Evolutionary conservation across 805 yeast genomes (phyloP).

Genomic region (Spathaspora boniae): DNA sequence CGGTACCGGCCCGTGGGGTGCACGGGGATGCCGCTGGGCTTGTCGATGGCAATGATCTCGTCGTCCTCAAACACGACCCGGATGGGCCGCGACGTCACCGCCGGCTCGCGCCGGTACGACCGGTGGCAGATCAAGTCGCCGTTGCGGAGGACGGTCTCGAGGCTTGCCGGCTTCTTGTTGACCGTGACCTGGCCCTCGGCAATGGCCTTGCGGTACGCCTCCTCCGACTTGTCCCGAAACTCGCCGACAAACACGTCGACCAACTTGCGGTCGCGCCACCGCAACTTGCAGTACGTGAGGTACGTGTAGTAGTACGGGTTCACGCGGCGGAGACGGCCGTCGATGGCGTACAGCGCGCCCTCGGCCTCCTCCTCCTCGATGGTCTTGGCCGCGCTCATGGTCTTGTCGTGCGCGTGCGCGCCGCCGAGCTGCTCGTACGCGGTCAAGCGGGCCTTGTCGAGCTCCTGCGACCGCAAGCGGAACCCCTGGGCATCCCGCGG

Average conservation of each 20-base stretch:
- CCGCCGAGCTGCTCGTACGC: conserved; percentile 42
- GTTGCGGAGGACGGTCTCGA: conserved; percentile 66
- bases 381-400: conserved; percentile 25
- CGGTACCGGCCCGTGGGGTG: conserved; percentile 91
- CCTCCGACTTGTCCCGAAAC: conserved; percentile 73
- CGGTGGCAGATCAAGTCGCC: conserved; percentile 82
- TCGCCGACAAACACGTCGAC: conserved; percentile 80
- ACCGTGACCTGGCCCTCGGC: conserved; percentile 67
- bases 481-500: conserved; percentile 47
- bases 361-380: conserved; percentile 56
- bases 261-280: conserved; percentile 87
- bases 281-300: conserved; percentile 80
- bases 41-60: conserved; percentile 77
- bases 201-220: conserved; percentile 54
- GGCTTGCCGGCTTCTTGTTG: conserved; percentile 60
- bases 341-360: conserved; percentile 53
- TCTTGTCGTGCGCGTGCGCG: conserved; percentile 18
- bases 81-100: conserved; percentile 60
- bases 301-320: conserved; percentile 87
- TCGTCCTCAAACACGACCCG: conserved; percentile 72
- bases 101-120: conserved; percentile 87
- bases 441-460: conserved; percentile 41
- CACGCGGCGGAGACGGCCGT: conserved; percentile 65
- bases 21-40: conserved; percentile 92
- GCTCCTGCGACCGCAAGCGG: conserved; percentile 39